These are phyloP conservation scores for Microstegium vimineum DNA, from an alignment of 176 grass and related monocot species.

Conservation along the genomic window DNA sequence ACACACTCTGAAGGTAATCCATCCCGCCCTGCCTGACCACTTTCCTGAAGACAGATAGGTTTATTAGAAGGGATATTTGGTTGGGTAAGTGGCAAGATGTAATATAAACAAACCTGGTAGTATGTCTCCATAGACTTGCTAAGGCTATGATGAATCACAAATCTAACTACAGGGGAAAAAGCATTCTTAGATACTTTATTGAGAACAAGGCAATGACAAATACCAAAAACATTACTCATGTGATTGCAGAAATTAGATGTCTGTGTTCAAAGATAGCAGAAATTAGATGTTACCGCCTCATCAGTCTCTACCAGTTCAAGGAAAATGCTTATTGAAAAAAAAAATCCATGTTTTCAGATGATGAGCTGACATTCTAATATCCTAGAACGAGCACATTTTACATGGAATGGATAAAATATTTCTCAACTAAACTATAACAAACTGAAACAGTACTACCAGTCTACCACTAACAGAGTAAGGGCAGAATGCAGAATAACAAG, in stretches of 20 bases:
- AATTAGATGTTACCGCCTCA: constrained; percentile 2
- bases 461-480: no score
- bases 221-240: neutral
- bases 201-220: neutral
- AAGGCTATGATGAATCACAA: constrained; percentile 96
- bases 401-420: constrained; percentile 3
- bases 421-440: neutral
- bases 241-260: no score
- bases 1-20: constrained; percentile 89
- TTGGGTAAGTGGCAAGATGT: neutral
- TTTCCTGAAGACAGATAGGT: constrained; percentile 50
- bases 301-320: neutral
- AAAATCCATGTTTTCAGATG: neutral
- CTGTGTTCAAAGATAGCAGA: no score
- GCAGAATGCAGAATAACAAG: neutral
- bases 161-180: constrained; percentile 62
- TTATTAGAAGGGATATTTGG: constrained; percentile 16
- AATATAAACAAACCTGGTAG: constrained; percentile 67
- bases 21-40: constrained; percentile 83
- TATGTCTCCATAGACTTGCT: constrained; percentile 99
- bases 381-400: neutral
- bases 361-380: neutral
- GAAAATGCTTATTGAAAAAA: neutral
- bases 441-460: neutral
- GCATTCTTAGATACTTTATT: constrained; percentile 7